Conservation (phyloP, 1,139 yeast genomes). For the Pichia sp. region DNA sequence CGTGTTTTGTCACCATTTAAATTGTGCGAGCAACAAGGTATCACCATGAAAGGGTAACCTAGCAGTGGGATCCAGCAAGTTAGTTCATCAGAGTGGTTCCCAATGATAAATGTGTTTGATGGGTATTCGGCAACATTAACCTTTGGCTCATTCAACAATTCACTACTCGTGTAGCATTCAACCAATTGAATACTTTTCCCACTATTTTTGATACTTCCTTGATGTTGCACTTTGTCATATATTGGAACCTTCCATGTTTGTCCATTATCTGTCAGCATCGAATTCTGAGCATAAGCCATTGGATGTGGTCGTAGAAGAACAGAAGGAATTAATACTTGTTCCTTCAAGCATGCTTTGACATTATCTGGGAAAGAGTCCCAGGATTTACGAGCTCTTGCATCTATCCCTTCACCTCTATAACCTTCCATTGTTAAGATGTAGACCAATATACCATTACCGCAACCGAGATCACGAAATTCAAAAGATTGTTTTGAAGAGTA, state of each 20-base stretch:
- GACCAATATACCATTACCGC: slow-evolving; percentile 90
- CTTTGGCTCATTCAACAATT: slow-evolving; percentile 49
- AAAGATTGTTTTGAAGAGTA: slow-evolving; percentile 48
- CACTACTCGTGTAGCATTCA: slow-evolving; percentile 45
- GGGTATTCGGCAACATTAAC: slow-evolving; percentile 69
- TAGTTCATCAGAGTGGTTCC: slow-evolving; percentile 92
- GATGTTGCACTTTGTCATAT: slow-evolving; percentile 22
- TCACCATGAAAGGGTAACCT: slow-evolving; percentile 82
- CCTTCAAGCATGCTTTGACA: slow-evolving; percentile 55
- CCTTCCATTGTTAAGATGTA: slow-evolving; percentile 77
- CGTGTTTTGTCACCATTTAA: slow-evolving; percentile 71
- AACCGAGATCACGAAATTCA: slow-evolving; percentile 85
- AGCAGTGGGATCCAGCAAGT: slow-evolving; percentile 94
- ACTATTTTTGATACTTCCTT: slow-evolving; percentile 15
- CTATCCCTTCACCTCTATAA: slow-evolving; percentile 76
- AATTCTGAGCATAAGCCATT: slow-evolving; percentile 47
- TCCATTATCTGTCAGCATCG: slow-evolving; percentile 56
- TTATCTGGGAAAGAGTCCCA: slow-evolving; percentile 71
- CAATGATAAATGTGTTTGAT: slow-evolving; percentile 72
- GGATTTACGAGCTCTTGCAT: slow-evolving; percentile 84
- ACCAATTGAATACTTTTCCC: slow-evolving; percentile 33
- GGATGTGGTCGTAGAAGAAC: slow-evolving; percentile 67
- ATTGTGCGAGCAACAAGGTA: slow-evolving; percentile 93
- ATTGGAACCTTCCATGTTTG: slow-evolving; percentile 53
- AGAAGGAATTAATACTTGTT: slow-evolving; percentile 77